These are phyloP conservation scores for Geranomyces variabilis DNA, from an alignment of 192 early-diverging fungal species.

Conservation along the genomic window DNA sequence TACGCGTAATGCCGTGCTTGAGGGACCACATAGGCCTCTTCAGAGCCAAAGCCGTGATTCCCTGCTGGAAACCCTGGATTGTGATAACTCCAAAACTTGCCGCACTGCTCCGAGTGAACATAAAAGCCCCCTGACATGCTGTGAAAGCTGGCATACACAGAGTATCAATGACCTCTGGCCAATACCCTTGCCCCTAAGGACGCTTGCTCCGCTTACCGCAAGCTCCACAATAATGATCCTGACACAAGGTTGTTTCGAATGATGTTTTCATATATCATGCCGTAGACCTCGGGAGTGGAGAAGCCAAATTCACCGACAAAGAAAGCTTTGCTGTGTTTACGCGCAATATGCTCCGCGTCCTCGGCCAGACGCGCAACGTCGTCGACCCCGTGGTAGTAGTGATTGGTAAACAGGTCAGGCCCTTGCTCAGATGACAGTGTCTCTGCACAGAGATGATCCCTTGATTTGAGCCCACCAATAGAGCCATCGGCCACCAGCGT, in stretches of 20 bases:
- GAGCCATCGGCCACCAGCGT: slow-evolving; percentile 45
- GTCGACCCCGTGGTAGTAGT: slow-evolving; percentile 42
- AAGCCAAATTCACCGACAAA: slow-evolving; percentile 50
- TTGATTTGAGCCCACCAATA: slow-evolving; percentile 31
- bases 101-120: slow-evolving; percentile 33
- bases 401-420: slow-evolving; percentile 47
- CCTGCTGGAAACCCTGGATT: slow-evolving; percentile 31
- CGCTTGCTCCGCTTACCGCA: slow-evolving; percentile 27
- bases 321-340: slow-evolving; percentile 9
- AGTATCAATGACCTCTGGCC: too few species aligned
- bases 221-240: slow-evolving; percentile 49
- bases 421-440: slow-evolving; percentile 1
- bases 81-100: slow-evolving; percentile 34
- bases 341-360: slow-evolving; percentile 18
- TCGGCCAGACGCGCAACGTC: slow-evolving; percentile 14
- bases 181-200: too few species aligned
- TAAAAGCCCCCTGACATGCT: slow-evolving; percentile 49
- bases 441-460: background rate
- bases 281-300: slow-evolving; percentile 7
- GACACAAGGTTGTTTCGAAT: slow-evolving; percentile 15
- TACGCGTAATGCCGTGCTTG: slow-evolving; percentile 17
- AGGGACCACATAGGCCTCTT: slow-evolving; percentile 17
- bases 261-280: slow-evolving; percentile 12
- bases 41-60: slow-evolving; percentile 16
- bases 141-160: slow-evolving; percentile 13